Evolutionary conservation across 768 basidiomycete species (phyloP).

Genomic region (Leucocoprinus leucothites): DNA sequence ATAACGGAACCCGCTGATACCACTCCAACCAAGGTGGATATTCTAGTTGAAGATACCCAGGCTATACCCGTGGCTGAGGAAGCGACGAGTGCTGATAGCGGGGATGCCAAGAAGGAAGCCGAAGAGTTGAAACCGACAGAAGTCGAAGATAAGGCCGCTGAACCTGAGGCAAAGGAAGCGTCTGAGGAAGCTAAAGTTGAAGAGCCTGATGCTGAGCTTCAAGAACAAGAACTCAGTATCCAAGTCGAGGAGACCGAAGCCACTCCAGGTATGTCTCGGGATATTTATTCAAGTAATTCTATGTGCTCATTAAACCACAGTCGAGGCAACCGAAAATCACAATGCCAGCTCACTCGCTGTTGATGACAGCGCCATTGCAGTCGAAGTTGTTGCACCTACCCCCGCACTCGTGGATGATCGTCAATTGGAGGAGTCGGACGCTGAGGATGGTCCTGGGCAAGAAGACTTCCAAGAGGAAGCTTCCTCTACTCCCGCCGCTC

Average conservation of each 20-base stretch:
- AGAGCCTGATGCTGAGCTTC: not conserved
- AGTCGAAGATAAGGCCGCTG: not conserved
- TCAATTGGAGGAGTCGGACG: slow-evolving; percentile 5
- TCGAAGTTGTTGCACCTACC: slow-evolving; percentile 4
- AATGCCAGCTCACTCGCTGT: not conserved
- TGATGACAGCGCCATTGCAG: not conserved
- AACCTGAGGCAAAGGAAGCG: not conserved
- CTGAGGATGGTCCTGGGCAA: not conserved
- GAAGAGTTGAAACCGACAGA: not conserved
- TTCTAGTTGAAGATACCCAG: not conserved
- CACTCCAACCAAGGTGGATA: not conserved
- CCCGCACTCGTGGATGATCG: not conserved
- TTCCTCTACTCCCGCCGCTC: not conserved
- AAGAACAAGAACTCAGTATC: not conserved
- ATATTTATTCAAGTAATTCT: not conserved
- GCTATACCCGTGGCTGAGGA: not conserved
- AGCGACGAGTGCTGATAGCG: not conserved
- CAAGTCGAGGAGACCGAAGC: not conserved
- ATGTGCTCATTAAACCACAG: not conserved
- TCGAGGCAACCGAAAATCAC: not conserved
- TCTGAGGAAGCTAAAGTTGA: not conserved
- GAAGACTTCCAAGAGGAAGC: not conserved
- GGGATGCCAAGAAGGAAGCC: not conserved
- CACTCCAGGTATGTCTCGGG: not conserved
- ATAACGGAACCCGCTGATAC: not conserved